phyloP scores from a whole-genome alignment of 441 rosid species.

The Erysimum cheiri region DNA sequence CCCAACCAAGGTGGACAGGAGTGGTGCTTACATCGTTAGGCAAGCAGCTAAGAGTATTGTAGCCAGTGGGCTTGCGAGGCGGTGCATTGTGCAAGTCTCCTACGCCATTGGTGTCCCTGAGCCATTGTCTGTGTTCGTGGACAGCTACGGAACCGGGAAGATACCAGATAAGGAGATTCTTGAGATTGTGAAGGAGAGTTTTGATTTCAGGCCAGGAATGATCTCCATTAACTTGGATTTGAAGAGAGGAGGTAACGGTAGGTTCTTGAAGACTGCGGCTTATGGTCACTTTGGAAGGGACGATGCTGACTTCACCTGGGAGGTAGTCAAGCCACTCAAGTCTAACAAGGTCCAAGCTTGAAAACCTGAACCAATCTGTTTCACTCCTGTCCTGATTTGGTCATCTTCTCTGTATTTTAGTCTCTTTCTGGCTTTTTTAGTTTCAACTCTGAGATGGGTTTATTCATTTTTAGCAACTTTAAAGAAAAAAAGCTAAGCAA shows the following conservation, averaged over 20 bases:
- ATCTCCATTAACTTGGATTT: slow-evolving; percentile 56
- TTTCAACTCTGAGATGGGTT: slow-evolving; percentile 29
- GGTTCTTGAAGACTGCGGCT: slow-evolving; percentile 63
- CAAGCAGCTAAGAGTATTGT: slow-evolving; percentile 58
- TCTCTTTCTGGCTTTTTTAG: neutral
- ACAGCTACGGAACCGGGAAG: slow-evolving; percentile 52
- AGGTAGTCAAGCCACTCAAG: slow-evolving; percentile 58
- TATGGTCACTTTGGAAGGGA: slow-evolving; percentile 62
- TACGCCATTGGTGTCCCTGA: slow-evolving; percentile 61
- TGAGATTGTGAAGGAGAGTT: slow-evolving; percentile 52
- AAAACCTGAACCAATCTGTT: slow-evolving; percentile 24
- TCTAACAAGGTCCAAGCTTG: slow-evolving; percentile 51
- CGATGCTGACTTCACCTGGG: slow-evolving; percentile 59
- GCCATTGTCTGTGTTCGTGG: slow-evolving; percentile 60
- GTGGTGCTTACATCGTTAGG: slow-evolving; percentile 68
- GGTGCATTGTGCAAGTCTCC: slow-evolving; percentile 56
- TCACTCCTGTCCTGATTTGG: neutral
- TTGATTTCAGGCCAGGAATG: slow-evolving; percentile 61
- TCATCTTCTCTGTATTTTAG: slow-evolving; percentile 21
- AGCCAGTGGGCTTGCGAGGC: slow-evolving; percentile 51
- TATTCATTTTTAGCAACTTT: slow-evolving; percentile 22
- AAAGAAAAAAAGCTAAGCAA: slow-evolving; percentile 14
- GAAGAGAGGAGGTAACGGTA: slow-evolving; percentile 56
- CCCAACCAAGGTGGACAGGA: slow-evolving; percentile 73
- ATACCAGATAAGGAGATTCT: slow-evolving; percentile 61